Base-by-base conservation (phyloP, 164 flowering plant species). In the Stephania japonica region DNA sequence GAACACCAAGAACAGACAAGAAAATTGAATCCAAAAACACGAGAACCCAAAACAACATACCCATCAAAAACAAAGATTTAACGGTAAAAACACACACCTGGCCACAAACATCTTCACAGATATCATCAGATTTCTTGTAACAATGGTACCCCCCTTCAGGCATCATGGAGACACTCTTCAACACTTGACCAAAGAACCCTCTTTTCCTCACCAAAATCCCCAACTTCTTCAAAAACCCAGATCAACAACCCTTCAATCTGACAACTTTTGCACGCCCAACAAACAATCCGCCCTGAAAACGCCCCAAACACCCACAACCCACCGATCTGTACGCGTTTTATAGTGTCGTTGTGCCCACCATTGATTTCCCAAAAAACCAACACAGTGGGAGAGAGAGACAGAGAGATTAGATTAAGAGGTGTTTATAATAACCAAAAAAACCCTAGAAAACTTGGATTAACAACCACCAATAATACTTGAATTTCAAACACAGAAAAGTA, bases 91-190 rank as follows among this genome's bases (percentile, higher is more conserved):
- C 16, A 68, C 59, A 19, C 79, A 90, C 97, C 97, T 92, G 85
- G 13, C 97, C 91, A 75, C 96, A 91, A 77, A 90, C 88, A n/a
- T 84, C 90, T 25, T 84, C 87, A 72, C 94, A 92, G 21, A 89
- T 81, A 80, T 86, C 96, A 80, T 92, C 96, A 61, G 88, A 82
- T 80, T 92, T 92, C 87, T 91, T 92, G 56, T 87, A 90, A 77
- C 67, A 72, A 66, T 84, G 88, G 70, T 92, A 89, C 38, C 79
- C 82, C 71, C 81, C 93, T 74, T 86, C 90, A 70, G 87, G 67
- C 89, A 86, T 85, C 72, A 67, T 70, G 26, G n/a, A 14, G 14
- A 27, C 49, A 44, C 38, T 32, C 38, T 32, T 32, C 38, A 32
- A 32, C 38, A 32, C 38, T 32, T 2, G 4, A 32, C 38, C 38